phyloP scores from a whole-genome alignment of 441 rosid species.

The Metrosideros polymorpha region DNA sequence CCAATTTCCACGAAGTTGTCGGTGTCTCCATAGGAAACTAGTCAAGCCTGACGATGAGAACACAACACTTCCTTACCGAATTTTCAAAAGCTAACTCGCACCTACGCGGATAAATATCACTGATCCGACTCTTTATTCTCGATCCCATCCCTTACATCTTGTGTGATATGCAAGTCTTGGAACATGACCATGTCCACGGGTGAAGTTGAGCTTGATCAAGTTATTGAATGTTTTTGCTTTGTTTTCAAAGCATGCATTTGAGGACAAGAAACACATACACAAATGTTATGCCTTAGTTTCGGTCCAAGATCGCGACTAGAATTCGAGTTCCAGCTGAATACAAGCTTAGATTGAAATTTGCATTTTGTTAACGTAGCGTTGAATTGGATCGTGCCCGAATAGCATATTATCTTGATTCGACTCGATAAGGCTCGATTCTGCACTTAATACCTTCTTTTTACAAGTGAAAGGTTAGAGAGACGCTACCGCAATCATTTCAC shows the following conservation, averaged over 20 bases:
- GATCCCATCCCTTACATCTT: not conserved
- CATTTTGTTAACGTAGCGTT: not conserved
- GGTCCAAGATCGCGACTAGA: fast-evolving
- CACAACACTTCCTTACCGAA: not conserved
- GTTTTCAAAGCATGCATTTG: not conserved
- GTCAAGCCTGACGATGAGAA: not conserved
- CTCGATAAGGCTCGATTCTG: not conserved
- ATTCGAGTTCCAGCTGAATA: not conserved
- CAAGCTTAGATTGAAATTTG: not conserved
- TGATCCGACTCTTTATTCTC: not conserved
- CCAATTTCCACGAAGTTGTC: not conserved
- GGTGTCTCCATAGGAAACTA: not conserved
- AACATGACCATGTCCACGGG: not conserved
- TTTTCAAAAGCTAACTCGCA: not conserved
- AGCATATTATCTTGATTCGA: not conserved
- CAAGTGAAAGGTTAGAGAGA: too few species aligned
- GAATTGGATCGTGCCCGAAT: not conserved
- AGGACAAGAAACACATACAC: not conserved
- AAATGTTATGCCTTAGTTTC: not conserved
- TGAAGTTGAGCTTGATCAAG: not conserved
- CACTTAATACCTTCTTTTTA: not conserved
- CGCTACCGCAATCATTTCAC: not conserved
- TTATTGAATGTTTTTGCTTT: not conserved
- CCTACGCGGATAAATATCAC: not conserved
- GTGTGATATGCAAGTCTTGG: not conserved